These are phyloP conservation scores for Hamigera avellanea DNA, from an alignment of 495 filamentous ascomycete species.

Conservation along the genomic window DNA sequence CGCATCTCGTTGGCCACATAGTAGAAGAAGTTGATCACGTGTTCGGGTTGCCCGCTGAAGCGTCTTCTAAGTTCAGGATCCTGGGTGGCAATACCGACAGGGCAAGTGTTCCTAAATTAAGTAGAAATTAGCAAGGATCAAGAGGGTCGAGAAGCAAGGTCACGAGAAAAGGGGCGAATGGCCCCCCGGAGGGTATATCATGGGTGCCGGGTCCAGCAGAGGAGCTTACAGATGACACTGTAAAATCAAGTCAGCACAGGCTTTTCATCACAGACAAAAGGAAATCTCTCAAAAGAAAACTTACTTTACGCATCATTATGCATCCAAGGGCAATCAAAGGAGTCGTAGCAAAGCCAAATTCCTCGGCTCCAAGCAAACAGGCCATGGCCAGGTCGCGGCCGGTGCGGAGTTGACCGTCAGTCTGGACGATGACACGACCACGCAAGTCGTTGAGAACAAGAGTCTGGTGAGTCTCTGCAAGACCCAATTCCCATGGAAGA, in stretches of 20 bases:
- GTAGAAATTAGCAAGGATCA: too few species aligned
- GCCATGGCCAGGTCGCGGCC: constrained; percentile 94
- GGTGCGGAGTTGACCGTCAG: constrained; percentile 90
- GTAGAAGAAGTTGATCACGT: constrained; percentile 99
- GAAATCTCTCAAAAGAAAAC: too few species aligned
- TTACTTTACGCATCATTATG: constrained; percentile 76
- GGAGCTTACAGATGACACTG: constrained; percentile 40
- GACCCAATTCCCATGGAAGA: constrained; percentile 94
- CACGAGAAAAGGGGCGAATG: too few species aligned
- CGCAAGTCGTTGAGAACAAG: constrained; percentile 96
- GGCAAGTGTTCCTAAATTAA: constrained; percentile 97
- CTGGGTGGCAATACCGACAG: constrained; percentile 94
- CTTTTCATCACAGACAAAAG: background rate
- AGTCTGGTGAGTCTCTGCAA: constrained; percentile 97
- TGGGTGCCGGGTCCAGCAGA: too few species aligned
- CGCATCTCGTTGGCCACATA: constrained; percentile 96
- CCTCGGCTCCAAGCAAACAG: constrained; percentile 91
- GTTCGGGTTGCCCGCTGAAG: constrained; percentile 86
- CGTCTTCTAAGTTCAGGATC: constrained; percentile 91
- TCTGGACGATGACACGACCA: constrained; percentile 95
- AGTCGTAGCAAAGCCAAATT: constrained; percentile 97
- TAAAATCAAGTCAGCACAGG: constrained; percentile 1
- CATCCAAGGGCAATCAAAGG: constrained; percentile 97
- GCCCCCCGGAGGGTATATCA: too few species aligned
- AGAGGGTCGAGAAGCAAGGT: too few species aligned